A percentile compares a stretch with the other conserved stretches of the same genome.
These are phyloP conservation scores for Vitis vinifera DNA, from an alignment of 164 flowering plant genomes.

Conservation along the genomic window ASM3070453v1 NC_081817.1:979501-980000, in stretches of 20 bases:
- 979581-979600: conserved; percentile 90
- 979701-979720: background rate
- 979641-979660: conserved; percentile 90
- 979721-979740: background rate
- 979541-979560: conserved; percentile 76
- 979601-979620: conserved; percentile 78
- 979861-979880: conserved; percentile 84
- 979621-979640: conserved; percentile 91
- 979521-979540: conserved; percentile 45
- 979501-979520: no score
- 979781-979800: no score
- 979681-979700: conserved; percentile 3
- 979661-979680: conserved; percentile 87
- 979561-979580: conserved; percentile 84
- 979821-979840: background rate
- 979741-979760: no score
- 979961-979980: background rate
- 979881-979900: conserved; percentile 82
- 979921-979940: background rate
- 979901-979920: conserved; percentile 31
- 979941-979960: background rate
- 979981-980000: background rate
- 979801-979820: no score
- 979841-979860: conserved; percentile 81
- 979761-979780: no score